Base-by-base conservation (phyloP, 352 stramenopile species). In the Blastocystis hominis region DNA sequence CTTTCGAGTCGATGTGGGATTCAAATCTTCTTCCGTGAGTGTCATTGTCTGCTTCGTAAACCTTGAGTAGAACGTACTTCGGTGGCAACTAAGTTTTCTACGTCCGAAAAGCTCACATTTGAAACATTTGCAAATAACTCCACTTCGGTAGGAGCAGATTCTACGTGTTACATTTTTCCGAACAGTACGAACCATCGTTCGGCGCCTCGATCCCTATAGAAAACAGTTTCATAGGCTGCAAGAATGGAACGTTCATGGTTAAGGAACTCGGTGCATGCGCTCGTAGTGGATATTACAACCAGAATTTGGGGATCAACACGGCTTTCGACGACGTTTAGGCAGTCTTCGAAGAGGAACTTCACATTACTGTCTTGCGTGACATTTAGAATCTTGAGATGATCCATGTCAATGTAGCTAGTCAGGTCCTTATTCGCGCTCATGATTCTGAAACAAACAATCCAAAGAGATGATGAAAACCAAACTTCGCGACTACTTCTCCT, bases 171-270 rank as follows among this genome's bases (percentile, higher is more conserved):
- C 17, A 30, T n/a, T 2, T 7, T 3, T 30, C 13, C 17, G 20
- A 40, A 84, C 13, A 15, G 17, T 0, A 47, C 44, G 15, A n/a
- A 84, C 72, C 72, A 30, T 84, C 72, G 46, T 84, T 66, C 17
- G 72, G 72, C 42, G 72, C 72, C 47, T 84, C 72, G 20, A 84
- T 54, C 40, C 72, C 68, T 5, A 84, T 64, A n/a, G 72, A 84
- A 47, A 66, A 68, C 72, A 84, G 50, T 15, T 84, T 84, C 34
- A 84, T 53, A 13, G 72, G 72, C 17, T 84, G 47, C 46, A 53
- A 68, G 55, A 84, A 84, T 3, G 72, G 72, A 44, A 84, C 62
- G 38, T 84, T 20, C 6, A 30, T 44, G 6, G 72, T 84, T 34
- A 84, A 84, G 72, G 40, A 84, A 66, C 5, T 30, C 68, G 20